Evolutionary conservation across 345 rosid genomes (phyloP).

Genomic region (Rhodamnia argentea): DNA sequence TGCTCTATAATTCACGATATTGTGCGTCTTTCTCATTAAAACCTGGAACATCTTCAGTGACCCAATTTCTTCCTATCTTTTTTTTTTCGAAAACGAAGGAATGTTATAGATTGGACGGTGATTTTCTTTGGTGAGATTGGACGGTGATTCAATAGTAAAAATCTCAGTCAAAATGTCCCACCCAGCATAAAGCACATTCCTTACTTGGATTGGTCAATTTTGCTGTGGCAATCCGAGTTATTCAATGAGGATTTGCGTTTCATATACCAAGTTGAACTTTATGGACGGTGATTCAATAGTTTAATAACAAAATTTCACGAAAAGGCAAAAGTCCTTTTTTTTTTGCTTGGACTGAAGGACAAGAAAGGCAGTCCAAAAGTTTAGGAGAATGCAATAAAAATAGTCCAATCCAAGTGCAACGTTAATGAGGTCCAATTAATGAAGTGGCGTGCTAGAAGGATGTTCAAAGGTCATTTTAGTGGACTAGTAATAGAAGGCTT

Average conservation of each 20-base stretch:
- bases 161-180: neutral
- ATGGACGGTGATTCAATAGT: neutral
- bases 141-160: neutral
- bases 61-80: neutral
- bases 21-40: neutral
- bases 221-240: neutral
- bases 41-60: neutral
- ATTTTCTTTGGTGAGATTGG: neutral
- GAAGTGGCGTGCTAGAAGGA: neutral
- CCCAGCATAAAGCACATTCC: neutral
- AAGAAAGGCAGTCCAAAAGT: neutral
- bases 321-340: neutral
- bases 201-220: neutral
- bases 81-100: neutral
- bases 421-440: neutral
- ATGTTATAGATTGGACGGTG: neutral
- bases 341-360: neutral
- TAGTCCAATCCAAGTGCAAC: neutral
- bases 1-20: neutral
- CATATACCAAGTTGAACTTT: neutral
- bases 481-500: neutral
- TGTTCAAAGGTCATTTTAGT: neutral
- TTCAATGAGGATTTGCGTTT: neutral
- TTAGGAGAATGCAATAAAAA: neutral
- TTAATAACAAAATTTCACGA: neutral